Percentiles rank a stretch among this genome's conserved stretches.
These are phyloP conservation scores for Syzygium oleosum DNA, from an alignment of 345 rosid genomes.

Conservation along the genomic window DNA sequence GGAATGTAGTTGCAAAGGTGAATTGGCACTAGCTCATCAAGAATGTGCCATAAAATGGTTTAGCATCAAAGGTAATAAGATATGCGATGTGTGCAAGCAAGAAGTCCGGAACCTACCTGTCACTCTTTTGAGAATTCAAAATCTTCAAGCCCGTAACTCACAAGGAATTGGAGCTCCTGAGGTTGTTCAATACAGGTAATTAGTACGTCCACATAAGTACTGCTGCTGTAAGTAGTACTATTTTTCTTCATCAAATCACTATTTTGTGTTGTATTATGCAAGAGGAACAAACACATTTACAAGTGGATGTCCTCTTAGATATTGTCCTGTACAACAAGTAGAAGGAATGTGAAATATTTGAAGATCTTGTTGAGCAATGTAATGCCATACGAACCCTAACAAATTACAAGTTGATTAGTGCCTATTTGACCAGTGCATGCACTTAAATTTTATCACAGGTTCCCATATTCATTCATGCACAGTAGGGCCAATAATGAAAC, in stretches of 20 bases:
- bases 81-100: conserved; percentile 93
- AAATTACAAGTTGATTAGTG: neutral
- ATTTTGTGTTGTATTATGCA: neutral
- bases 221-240: neutral
- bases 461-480: neutral
- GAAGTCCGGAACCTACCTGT: conserved; percentile 92
- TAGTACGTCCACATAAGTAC: neutral
- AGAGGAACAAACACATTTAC: neutral
- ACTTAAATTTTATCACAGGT: neutral
- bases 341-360: neutral
- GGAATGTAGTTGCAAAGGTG: conserved; percentile 98
- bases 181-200: conserved; percentile 53
- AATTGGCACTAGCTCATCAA: conserved; percentile 82
- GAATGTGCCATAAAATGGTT: conserved; percentile 96
- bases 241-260: neutral
- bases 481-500: neutral
- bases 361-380: neutral
- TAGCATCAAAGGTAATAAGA: conserved; percentile 93
- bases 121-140: conserved; percentile 77
- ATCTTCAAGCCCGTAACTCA: conserved; percentile 18
- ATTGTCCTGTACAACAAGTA: neutral
- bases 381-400: neutral
- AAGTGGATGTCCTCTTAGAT: neutral
- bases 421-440: neutral
- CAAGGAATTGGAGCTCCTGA: conserved; percentile 25